Conservation (phyloP, 768 basidiomycete genomes). For the Termitomyces sp. region DNA sequence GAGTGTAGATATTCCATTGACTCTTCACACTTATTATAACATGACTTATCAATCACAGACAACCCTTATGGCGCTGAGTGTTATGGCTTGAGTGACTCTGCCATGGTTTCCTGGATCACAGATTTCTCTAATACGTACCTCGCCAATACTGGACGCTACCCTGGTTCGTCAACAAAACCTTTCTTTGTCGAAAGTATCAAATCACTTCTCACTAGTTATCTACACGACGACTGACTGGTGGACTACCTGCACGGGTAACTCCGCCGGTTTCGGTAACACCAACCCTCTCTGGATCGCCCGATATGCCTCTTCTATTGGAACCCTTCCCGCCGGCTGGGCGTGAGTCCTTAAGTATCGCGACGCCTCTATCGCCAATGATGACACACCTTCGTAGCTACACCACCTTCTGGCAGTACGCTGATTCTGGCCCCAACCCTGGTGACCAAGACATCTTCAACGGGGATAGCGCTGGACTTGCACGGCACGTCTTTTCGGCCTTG, state of each 20-base stretch:
- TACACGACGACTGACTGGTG: slow-evolving; percentile 68
- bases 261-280: slow-evolving; percentile 36
- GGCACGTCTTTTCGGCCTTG: slow-evolving; percentile 19
- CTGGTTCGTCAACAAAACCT: slow-evolving; percentile 22
- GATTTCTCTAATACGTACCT: slow-evolving; percentile 61
- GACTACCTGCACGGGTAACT: slow-evolving; percentile 60
- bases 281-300: slow-evolving; percentile 61
- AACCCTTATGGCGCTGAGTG: slow-evolving; percentile 47
- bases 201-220: slow-evolving; percentile 32
- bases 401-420: slow-evolving; percentile 60
- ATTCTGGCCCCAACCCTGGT: slow-evolving; percentile 50
- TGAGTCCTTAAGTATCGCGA: slow-evolving; percentile 17
- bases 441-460: slow-evolving; percentile 57
- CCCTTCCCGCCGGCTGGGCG: slow-evolving; percentile 56
- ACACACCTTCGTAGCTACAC: slow-evolving; percentile 24
- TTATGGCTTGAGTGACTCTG: slow-evolving; percentile 44
- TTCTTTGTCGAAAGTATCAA: neutral
- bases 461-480: slow-evolving; percentile 33
- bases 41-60: slow-evolving; percentile 25
- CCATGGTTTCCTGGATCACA: slow-evolving; percentile 59
- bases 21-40: neutral
- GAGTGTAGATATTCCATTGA: slow-evolving; percentile 37
- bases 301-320: slow-evolving; percentile 41
- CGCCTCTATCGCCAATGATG: neutral
- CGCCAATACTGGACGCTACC: slow-evolving; percentile 37